Conservation (phyloP, 257 asterid genomes). For the Verbena officinalis region DNA sequence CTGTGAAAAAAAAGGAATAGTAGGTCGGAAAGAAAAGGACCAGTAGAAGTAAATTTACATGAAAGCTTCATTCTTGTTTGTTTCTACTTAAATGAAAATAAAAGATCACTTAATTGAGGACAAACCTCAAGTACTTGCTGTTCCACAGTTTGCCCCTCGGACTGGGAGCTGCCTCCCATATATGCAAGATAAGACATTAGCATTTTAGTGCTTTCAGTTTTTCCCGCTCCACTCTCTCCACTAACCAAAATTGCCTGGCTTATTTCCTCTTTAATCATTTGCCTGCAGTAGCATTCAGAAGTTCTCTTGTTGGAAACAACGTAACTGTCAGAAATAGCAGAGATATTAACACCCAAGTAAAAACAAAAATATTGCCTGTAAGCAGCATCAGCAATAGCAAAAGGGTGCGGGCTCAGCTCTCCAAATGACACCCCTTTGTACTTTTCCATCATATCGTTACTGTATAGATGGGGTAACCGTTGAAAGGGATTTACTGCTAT, state of each 20-base stretch:
- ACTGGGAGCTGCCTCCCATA: slow-evolving; percentile 75
- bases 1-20: slow-evolving; percentile 45
- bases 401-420: slow-evolving; percentile 87
- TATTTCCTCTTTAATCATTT: slow-evolving; percentile 71
- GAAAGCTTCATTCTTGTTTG: slow-evolving; percentile 10
- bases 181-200: slow-evolving; percentile 89
- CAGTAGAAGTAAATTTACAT: slow-evolving; percentile 12
- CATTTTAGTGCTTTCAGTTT: slow-evolving; percentile 91
- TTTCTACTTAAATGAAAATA: not conserved
- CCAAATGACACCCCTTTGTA: slow-evolving; percentile 76
- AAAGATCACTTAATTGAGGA: slow-evolving; percentile 18
- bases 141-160: slow-evolving; percentile 73
- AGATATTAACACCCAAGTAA: slow-evolving; percentile 5
- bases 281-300: slow-evolving; percentile 51
- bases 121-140: slow-evolving; percentile 95
- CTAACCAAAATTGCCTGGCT: slow-evolving; percentile 92
- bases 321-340: slow-evolving; percentile 11
- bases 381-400: slow-evolving; percentile 88
- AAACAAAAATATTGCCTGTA: slow-evolving; percentile 58
- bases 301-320: slow-evolving; percentile 21
- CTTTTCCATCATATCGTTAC: slow-evolving; percentile 61
- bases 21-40: slow-evolving; percentile 9
- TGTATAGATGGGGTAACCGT: slow-evolving; percentile 75
- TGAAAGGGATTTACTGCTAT: slow-evolving; percentile 92
- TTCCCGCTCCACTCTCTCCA: slow-evolving; percentile 98